Evolutionary conservation across 192 early-diverging fungal species (phyloP).

Genomic region (Cetraspora pellucida): DNA sequence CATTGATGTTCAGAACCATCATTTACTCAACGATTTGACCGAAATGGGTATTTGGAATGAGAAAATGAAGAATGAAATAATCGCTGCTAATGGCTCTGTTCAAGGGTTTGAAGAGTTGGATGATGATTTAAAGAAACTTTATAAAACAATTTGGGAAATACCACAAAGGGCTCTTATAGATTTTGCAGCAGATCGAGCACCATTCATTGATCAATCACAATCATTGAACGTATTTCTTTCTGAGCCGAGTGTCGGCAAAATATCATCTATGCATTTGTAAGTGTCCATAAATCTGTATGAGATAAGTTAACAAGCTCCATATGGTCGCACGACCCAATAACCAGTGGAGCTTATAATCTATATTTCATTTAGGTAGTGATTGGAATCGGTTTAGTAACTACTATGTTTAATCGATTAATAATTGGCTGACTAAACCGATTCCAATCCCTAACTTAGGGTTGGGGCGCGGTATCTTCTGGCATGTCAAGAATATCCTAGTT

Average conservation of each 20-base stretch:
- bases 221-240: constrained; percentile 94
- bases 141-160: constrained; percentile 98
- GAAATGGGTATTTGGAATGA: constrained; percentile 81
- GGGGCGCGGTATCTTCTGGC: constrained; percentile 72
- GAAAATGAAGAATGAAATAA: constrained; percentile 91
- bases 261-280: constrained; percentile 93
- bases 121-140: constrained; percentile 86
- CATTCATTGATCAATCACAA: constrained; percentile 97
- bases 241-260: constrained; percentile 91
- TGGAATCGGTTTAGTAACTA: too few relatives aligned
- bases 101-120: constrained; percentile 78
- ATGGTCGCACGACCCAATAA: too few relatives aligned
- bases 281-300: not conserved
- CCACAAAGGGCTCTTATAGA: constrained; percentile 90
- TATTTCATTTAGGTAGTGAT: too few relatives aligned
- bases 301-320: too few relatives aligned
- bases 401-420: too few relatives aligned
- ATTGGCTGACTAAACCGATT: too few relatives aligned
- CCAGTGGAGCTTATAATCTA: too few relatives aligned
- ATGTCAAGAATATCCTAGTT: constrained; percentile 91
- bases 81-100: constrained; percentile 88
- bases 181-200: constrained; percentile 96
- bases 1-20: constrained; percentile 92
- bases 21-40: constrained; percentile 88
- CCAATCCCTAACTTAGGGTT: too few relatives aligned